Evolutionary conservation across 345 rosid species (phyloP).

Genomic region (Salix koriyanagi): DNA sequence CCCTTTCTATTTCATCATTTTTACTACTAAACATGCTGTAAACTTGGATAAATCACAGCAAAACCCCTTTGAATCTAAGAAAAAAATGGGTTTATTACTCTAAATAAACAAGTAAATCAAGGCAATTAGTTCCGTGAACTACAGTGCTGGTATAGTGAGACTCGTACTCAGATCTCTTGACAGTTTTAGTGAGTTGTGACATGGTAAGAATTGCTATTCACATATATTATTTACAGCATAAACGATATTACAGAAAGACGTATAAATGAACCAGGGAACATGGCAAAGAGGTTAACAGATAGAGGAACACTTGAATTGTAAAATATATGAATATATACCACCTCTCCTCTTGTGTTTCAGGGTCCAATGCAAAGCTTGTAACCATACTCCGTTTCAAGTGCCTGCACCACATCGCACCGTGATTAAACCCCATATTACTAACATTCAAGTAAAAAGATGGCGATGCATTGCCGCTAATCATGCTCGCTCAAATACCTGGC

Average conservation of each 20-base stretch:
- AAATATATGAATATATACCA: conserved; percentile 12
- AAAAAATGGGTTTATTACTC: neutral
- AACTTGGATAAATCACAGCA: neutral
- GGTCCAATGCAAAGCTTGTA: conserved; percentile 97
- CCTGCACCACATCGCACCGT: conserved; percentile 30
- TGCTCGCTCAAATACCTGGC: conserved; percentile 52
- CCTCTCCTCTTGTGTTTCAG: conserved; percentile 99
- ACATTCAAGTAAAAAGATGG: neutral
- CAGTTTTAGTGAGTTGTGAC: neutral
- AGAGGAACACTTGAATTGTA: neutral
- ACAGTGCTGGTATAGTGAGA: neutral
- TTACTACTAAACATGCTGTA: neutral
- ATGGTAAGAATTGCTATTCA: neutral
- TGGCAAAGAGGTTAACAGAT: neutral
- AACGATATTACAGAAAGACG: neutral
- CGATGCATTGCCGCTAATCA: neutral
- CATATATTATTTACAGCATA: no score
- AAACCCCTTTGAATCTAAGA: neutral
- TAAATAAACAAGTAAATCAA: neutral
- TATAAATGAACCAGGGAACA: neutral
- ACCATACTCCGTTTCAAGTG: conserved; percentile 80
- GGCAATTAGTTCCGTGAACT: neutral
- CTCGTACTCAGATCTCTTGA: neutral
- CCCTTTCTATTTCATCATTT: neutral
- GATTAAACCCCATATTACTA: neutral